Base-by-base conservation (phyloP, 2,329 filamentous ascomycete species). In the Shiraia sp. region DNA sequence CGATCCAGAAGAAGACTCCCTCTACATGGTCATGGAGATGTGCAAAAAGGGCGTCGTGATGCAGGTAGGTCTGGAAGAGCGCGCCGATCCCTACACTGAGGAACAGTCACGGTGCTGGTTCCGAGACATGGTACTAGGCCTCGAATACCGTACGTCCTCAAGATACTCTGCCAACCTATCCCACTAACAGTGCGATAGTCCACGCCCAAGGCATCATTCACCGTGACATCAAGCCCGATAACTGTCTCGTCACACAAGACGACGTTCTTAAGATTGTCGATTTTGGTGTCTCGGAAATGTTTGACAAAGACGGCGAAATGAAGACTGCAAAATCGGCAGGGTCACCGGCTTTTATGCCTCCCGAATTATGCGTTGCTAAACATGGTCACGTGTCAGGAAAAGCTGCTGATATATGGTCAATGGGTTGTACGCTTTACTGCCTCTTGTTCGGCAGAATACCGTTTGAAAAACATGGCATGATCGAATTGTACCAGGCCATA, bases 241-340 rank as follows among this genome's bases (percentile, higher is more conserved):
- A 99, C 57, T 86, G 95, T 38, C 79, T 99, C 6, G 75, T 99
- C 27, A 96, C 90, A 0, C 81, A 86, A 25, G 91, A 96, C 40
- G 87, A 97, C 59, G 84, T 96, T n/a, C 80, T 99, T 37, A 99
- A 97, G 68, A 87, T 99, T 52, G 90, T 95, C 37, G 93, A 97
- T 69, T 99, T 99, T 76, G 93, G 93, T n/a, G 93, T 97, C 6
- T 97, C 92, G 1, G 92, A 99, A 65, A 96, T 99, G 85, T 99
- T 99, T 57, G 87, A 92, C 63, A 96, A 95, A 66, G 78, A 87
- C 42, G 82, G 80, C 2, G 80, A 89, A 32, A 97, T 97, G 93
- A 85, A 83, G 66, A 96, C 90, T 0, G 85, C 87, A 44, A 99
- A 97, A 71, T 92, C 90, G 3, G 91, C 91, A 9, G 93, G 93